Evolutionary conservation across 768 basidiomycete species (phyloP).

Genomic region (Sporobolomyces phaffii): DNA sequence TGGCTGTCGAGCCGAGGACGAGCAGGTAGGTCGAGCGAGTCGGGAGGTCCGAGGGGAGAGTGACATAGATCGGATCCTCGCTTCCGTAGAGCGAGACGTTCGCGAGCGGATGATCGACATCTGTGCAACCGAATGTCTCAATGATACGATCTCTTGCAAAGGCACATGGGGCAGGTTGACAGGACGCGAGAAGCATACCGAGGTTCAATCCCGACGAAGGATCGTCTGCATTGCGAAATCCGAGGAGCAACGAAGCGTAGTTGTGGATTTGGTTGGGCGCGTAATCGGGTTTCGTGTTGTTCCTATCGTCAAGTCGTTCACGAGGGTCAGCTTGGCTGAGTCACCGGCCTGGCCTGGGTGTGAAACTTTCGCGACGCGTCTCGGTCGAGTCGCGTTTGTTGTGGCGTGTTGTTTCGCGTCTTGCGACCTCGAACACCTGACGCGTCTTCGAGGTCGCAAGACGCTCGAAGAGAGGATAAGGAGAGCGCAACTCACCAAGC

Average conservation of each 20-base stretch:
- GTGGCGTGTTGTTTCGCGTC: neutral
- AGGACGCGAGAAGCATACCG: neutral
- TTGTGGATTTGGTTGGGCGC: constrained; percentile 11
- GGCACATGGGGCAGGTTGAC: neutral
- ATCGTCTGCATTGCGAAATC: constrained; percentile 8
- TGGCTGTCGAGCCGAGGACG: constrained; percentile 19
- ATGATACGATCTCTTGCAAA: neutral
- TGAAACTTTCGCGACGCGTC: too few species aligned
- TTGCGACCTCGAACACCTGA: neutral
- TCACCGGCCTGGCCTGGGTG: too few species aligned
- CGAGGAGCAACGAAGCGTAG: neutral
- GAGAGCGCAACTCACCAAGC: constrained; percentile 4
- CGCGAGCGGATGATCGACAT: constrained; percentile 24
- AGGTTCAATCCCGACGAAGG: constrained; percentile 7
- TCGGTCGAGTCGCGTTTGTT: neutral
- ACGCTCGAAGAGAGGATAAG: neutral
- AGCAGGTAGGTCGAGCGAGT: constrained; percentile 27
- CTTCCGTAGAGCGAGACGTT: constrained; percentile 18
- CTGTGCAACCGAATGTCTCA: neutral
- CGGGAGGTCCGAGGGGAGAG: constrained; percentile 14
- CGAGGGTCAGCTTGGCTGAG: too few species aligned
- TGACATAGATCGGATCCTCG: neutral
- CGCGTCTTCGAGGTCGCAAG: neutral
- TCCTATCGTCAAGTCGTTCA: constrained; percentile 11
- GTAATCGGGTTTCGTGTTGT: constrained; percentile 23